A percentile compares a stretch with the other conserved stretches of the same genome.
Evolutionary conservation across 257 asterid species (phyloP).

Genomic region (Penstemon eatonii): DNA sequence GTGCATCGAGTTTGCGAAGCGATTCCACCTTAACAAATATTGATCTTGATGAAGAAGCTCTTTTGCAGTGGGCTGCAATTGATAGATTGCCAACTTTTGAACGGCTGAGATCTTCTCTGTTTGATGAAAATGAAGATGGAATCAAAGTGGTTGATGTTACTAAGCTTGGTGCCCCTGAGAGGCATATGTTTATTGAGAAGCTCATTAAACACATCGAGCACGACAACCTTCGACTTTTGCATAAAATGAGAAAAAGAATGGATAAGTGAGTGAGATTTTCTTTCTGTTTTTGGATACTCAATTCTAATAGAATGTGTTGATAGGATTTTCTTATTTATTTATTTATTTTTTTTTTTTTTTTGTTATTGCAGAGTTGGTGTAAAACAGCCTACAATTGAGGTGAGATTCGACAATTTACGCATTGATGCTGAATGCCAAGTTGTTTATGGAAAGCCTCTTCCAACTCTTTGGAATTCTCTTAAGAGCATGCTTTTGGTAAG

Average conservation of each 20-base stretch:
- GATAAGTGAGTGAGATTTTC: conserved; percentile 34
- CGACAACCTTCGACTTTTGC: conserved; percentile 49
- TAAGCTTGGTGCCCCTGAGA: conserved; percentile 46
- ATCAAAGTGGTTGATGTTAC: conserved; percentile 42
- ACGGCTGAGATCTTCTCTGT: conserved; percentile 45
- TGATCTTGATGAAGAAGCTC: conserved; percentile 35
- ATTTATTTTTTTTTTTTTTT: background rate
- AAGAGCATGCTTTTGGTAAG: conserved; percentile 34
- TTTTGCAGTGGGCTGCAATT: conserved; percentile 40
- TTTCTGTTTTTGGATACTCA: background rate
- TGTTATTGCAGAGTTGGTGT: conserved; percentile 36
- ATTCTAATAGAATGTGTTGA: background rate
- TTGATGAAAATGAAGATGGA: conserved; percentile 26
- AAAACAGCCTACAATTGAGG: conserved; percentile 35
- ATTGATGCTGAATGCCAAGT: conserved; percentile 40
- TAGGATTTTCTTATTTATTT: too few species aligned
- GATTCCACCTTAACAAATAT: conserved; percentile 27
- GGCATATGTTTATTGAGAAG: conserved; percentile 45
- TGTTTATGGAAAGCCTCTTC: conserved; percentile 43
- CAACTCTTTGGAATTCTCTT: conserved; percentile 44
- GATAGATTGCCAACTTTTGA: conserved; percentile 45
- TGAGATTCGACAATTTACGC: conserved; percentile 28
- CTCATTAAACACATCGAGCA: conserved; percentile 49
- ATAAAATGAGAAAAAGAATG: conserved; percentile 44
- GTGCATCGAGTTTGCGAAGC: conserved; percentile 34